Evolutionary conservation across 352 stramenopile species (phyloP).

Genomic region (Elongisporangium senticosum): DNA sequence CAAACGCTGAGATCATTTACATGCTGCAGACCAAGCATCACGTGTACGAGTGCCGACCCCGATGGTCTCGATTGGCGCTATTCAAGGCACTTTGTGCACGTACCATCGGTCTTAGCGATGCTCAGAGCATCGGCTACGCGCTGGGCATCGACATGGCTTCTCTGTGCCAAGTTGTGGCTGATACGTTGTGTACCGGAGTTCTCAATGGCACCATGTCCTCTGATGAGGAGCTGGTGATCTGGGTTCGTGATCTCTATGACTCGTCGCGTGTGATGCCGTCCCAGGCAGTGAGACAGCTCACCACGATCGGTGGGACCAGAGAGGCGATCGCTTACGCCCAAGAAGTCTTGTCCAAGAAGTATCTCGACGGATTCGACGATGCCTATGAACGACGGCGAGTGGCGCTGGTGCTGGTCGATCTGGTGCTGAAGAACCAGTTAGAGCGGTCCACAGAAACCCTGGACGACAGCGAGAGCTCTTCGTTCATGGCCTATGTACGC

Average conservation of each 20-base stretch:
- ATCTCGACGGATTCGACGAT: conserved; percentile 27
- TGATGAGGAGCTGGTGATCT: conserved; percentile 33
- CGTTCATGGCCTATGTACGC: conserved; percentile 1
- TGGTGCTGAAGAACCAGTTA: conserved; percentile 59
- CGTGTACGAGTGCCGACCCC: conserved; percentile 81
- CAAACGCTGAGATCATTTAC: conserved; percentile 67
- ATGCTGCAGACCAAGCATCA: conserved; percentile 75
- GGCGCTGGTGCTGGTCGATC: conserved; percentile 41
- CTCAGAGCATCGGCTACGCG: conserved; percentile 80
- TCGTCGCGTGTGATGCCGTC: conserved; percentile 64
- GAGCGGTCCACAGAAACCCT: conserved; percentile 6
- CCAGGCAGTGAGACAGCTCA: conserved; percentile 64
- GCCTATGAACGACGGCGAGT: conserved; percentile 39
- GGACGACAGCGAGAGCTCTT: conserved; percentile 3
- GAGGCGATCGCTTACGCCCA: conserved; percentile 58
- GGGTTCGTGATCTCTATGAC: conserved; percentile 73
- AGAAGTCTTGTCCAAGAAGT: conserved; percentile 35
- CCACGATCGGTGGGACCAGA: conserved; percentile 37
- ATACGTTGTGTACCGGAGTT: conserved; percentile 59
- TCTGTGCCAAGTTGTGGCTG: conserved; percentile 75
- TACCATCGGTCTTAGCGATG: conserved; percentile 54
- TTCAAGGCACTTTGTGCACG: conserved; percentile 65
- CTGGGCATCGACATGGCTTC: conserved; percentile 86
- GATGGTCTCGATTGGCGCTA: conserved; percentile 78
- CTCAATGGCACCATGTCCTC: conserved; percentile 15